Conservation (phyloP, 352 stramenopile genomes). For the Paralagenidium karlingii region DNA sequence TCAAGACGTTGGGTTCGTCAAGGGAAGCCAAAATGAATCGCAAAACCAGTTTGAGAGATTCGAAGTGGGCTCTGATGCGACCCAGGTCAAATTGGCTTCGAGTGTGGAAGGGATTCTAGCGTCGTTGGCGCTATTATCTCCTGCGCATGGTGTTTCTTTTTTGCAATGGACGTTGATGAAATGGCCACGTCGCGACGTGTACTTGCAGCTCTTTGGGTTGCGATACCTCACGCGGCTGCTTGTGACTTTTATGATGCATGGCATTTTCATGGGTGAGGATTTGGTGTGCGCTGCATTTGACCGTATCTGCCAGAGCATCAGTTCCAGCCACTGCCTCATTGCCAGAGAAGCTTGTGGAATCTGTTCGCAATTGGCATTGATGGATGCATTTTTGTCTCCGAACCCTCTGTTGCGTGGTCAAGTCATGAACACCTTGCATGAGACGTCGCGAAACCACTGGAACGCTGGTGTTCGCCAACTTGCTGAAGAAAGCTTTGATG, state of each 20-base stretch:
- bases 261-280: constrained; percentile 31
- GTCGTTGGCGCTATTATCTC: constrained; percentile 39
- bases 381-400: constrained; percentile 49
- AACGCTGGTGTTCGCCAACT: constrained; percentile 65
- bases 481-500: constrained; percentile 72
- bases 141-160: constrained; percentile 42
- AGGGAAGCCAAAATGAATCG: constrained; percentile 18
- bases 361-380: constrained; percentile 49
- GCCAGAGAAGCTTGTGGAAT: constrained; percentile 53
- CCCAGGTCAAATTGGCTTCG: constrained; percentile 48
- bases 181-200: constrained; percentile 59
- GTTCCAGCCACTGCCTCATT: constrained; percentile 59
- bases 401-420: constrained; percentile 42
- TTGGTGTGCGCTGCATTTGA: constrained; percentile 35
- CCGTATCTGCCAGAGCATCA: constrained; percentile 33
- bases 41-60: constrained; percentile 58
- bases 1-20: constrained; percentile 34
- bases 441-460: constrained; percentile 53
- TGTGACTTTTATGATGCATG: constrained; percentile 39
- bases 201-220: constrained; percentile 65
- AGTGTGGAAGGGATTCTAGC: constrained; percentile 50
- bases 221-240: constrained; percentile 48
- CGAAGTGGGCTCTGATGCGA: constrained; percentile 38
- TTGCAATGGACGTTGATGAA: constrained; percentile 57
- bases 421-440: constrained; percentile 46